phyloP scores from a whole-genome alignment of 805 yeast genomes.

The Kazachstania martiniae region DNA sequence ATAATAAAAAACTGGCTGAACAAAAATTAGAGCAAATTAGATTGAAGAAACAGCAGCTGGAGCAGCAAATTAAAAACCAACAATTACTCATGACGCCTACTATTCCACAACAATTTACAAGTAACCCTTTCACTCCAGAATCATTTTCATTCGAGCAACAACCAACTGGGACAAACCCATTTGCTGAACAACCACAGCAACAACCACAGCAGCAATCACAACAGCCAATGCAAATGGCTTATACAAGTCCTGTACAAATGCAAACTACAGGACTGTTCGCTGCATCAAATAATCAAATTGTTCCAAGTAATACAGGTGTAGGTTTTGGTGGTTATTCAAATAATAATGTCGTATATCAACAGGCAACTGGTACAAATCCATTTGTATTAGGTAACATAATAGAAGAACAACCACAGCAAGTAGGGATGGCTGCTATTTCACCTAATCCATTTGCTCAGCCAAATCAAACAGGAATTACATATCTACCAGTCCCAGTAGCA shows the following conservation, averaged over 20 bases:
- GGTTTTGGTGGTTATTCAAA: conserved; percentile 46
- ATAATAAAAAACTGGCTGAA: conserved; percentile 17
- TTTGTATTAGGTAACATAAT: conserved; percentile 24
- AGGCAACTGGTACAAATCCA: conserved; percentile 24
- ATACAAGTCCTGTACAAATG: too few species aligned
- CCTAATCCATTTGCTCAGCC: not conserved
- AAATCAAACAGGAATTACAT: conserved; percentile 5
- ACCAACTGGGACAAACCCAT: conserved; percentile 2
- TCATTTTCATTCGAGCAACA: conserved; percentile 19
- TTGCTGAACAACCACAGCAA: conserved; percentile 10
- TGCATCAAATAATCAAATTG: conserved; percentile 20
- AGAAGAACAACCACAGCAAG: conserved; percentile 4
- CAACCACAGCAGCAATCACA: conserved; percentile 10
- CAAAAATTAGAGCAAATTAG: conserved; percentile 25
- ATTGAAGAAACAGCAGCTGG: conserved; percentile 22
- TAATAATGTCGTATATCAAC: conserved; percentile 6
- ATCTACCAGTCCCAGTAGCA: conserved; percentile 9
- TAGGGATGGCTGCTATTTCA: not conserved
- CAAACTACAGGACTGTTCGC: too few species aligned
- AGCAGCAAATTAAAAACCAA: conserved; percentile 24
- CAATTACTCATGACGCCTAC: conserved; percentile 22
- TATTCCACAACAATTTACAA: conserved; percentile 21
- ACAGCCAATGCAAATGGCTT: conserved; percentile 7
- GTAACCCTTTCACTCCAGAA: conserved; percentile 26
- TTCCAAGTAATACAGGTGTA: conserved; percentile 39